Evolutionary conservation across 31 red algal genomes (phyloP).

Genomic region (Bonnemaisonia californica): DNA sequence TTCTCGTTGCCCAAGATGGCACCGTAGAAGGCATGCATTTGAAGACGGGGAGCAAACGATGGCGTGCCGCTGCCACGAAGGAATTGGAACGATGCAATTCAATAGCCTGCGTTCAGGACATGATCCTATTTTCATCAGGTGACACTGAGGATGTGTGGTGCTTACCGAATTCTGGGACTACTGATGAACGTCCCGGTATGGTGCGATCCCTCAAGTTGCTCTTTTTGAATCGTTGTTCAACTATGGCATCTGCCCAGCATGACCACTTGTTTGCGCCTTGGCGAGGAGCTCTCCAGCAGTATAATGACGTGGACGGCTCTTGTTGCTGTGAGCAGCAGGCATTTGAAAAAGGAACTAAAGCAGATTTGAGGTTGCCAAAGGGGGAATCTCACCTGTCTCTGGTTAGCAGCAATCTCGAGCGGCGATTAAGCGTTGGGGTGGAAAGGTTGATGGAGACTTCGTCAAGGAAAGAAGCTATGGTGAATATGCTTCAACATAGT

Average conservation of each 20-base stretch:
- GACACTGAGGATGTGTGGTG: neutral
- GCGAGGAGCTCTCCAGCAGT: constrained; percentile 27
- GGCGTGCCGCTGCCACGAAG: neutral
- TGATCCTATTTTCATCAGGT: constrained; percentile 17
- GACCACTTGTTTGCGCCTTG: constrained; percentile 37
- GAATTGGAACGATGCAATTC: neutral
- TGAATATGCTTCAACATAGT: constrained; percentile 30
- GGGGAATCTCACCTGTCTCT: constrained; percentile 25
- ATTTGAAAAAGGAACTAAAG: neutral
- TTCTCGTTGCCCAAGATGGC: neutral
- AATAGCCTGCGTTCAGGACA: neutral
- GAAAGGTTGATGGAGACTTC: constrained; percentile 33
- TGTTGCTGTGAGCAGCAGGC: constrained; percentile 29
- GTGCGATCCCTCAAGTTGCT: constrained; percentile 4
- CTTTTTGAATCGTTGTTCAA: constrained; percentile 31
- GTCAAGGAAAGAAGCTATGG: constrained; percentile 30
- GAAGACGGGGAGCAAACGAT: neutral
- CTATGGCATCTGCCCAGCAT: neutral
- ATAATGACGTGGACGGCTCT: constrained; percentile 11
- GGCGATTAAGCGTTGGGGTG: constrained; percentile 39
- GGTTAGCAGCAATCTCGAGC: constrained; percentile 27
- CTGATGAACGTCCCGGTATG: neutral
- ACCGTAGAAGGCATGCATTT: neutral
- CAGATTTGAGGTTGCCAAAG: neutral
- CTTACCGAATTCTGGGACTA: neutral